Evolutionary conservation across 352 stramenopile genomes (phyloP).

Genomic region (Pythium brachiatum): DNA sequence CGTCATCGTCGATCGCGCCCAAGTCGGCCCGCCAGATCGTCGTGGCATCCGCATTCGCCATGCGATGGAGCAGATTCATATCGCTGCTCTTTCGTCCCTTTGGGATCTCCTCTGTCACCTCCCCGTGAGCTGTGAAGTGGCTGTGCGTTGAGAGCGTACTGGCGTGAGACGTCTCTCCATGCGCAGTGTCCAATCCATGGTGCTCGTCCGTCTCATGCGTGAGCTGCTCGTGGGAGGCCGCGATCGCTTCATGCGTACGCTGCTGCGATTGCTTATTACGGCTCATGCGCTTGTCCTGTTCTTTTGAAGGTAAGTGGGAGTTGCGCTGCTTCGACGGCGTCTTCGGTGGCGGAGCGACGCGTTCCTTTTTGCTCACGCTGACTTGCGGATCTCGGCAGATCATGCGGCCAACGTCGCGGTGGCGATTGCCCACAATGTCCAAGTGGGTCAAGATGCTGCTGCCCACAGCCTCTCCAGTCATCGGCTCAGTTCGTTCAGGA

Average conservation of each 20-base stretch:
- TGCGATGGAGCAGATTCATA: constrained; percentile 47
- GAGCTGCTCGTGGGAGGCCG: constrained; percentile 22
- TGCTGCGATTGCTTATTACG: constrained; percentile 44
- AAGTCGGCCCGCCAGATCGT: constrained; percentile 52
- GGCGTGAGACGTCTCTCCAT: too few species aligned
- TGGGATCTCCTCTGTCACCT: not conserved
- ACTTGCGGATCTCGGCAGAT: constrained; percentile 47
- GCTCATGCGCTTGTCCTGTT: constrained; percentile 52
- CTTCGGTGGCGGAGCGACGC: constrained; percentile 29
- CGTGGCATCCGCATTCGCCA: constrained; percentile 45
- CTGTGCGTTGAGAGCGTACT: not conserved
- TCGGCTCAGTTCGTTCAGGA: not conserved
- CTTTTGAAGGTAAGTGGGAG: constrained; percentile 34
- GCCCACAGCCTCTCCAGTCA: constrained; percentile 34
- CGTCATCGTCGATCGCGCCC: constrained; percentile 51
- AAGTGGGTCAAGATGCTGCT: constrained; percentile 50
- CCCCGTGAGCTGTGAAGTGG: not conserved
- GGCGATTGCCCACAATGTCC: constrained; percentile 65
- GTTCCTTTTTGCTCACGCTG: constrained; percentile 39
- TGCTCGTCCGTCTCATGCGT: not conserved
- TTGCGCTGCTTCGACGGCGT: constrained; percentile 38
- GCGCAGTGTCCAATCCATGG: too few species aligned
- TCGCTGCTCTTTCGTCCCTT: constrained; percentile 54
- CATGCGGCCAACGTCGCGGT: constrained; percentile 60
- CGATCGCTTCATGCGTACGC: constrained; percentile 44